Evolutionary conservation across 116 monocot species (phyloP).

Genomic region (Iris pallida): DNA sequence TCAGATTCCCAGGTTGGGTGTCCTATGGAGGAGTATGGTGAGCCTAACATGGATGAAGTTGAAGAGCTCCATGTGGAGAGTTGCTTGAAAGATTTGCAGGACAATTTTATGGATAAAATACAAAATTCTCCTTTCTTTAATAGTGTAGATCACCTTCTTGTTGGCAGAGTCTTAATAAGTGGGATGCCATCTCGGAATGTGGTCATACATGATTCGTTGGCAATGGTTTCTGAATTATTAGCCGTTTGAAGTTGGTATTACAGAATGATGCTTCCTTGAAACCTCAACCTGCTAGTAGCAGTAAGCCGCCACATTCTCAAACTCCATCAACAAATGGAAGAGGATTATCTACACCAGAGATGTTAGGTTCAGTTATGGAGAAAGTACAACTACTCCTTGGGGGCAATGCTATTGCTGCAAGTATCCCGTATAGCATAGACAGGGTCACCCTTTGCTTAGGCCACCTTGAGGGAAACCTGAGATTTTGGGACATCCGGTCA

Average conservation of each 20-base stretch:
- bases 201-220: constrained; percentile 75
- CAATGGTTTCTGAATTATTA: constrained; percentile 74
- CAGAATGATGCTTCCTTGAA: constrained; percentile 28
- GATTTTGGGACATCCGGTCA: constrained; percentile 66
- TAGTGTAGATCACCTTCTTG: no score
- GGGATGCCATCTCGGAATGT: constrained; percentile 21
- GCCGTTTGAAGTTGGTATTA: constrained; percentile 57
- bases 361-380: constrained; percentile 43
- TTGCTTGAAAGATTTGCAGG: constrained; percentile 32
- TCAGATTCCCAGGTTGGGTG: constrained; percentile 30
- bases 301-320: constrained; percentile 62
- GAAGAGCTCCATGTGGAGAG: constrained; percentile 33
- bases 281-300: constrained; percentile 16
- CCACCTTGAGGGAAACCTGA: constrained; percentile 76
- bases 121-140: no score
- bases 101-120: constrained; percentile 38
- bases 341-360: constrained; percentile 71
- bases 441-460: constrained; percentile 69
- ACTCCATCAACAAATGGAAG: constrained; percentile 74
- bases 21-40: constrained; percentile 28
- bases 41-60: constrained; percentile 28
- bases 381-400: constrained; percentile 61
- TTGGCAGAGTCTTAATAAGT: no score
- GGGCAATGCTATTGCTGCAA: constrained; percentile 44
- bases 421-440: constrained; percentile 51